Conservation (phyloP, 768 basidiomycete genomes). For the Termitomyces eurrhizus region DNA sequence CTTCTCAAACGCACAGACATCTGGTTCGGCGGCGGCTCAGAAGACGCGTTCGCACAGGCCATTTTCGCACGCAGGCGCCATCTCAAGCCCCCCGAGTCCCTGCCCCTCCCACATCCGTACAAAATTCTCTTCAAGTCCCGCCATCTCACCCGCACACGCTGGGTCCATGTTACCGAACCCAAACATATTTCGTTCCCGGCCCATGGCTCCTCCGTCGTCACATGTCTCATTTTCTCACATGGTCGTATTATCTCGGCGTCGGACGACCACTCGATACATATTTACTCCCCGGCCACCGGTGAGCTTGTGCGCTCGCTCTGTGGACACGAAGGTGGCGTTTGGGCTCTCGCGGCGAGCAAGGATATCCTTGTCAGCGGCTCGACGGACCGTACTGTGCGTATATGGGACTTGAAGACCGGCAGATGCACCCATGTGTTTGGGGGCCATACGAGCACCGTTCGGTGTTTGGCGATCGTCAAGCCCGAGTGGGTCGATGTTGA, state of each 20-base stretch:
- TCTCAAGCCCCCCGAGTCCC: conserved; percentile 21
- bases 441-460: conserved; percentile 94
- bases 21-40: conserved; percentile 87
- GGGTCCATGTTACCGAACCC: conserved; percentile 71
- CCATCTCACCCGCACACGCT: conserved; percentile 72
- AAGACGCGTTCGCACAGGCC: conserved; percentile 72
- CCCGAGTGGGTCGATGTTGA: conserved; percentile 83
- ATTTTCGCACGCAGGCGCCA: conserved; percentile 60
- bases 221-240: conserved; percentile 91
- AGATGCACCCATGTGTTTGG: conserved; percentile 90
- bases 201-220: conserved; percentile 88
- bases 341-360: conserved; percentile 91
- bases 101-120: conserved; percentile 80
- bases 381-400: conserved; percentile 80
- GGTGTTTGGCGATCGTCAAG: conserved; percentile 94
- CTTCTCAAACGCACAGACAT: conserved; percentile 78
- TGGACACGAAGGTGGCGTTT: conserved; percentile 96
- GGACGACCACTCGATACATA: conserved; percentile 94
- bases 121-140: conserved; percentile 94
- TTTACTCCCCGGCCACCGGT: conserved; percentile 87
- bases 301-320: conserved; percentile 68
- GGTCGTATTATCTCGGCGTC: conserved; percentile 96
- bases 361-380: conserved; percentile 88
- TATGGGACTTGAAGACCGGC: conserved; percentile 74
- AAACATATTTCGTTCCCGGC: conserved; percentile 83